Conservation (phyloP, 177 flowering plant species). For the Vitis hybrid region DNA sequence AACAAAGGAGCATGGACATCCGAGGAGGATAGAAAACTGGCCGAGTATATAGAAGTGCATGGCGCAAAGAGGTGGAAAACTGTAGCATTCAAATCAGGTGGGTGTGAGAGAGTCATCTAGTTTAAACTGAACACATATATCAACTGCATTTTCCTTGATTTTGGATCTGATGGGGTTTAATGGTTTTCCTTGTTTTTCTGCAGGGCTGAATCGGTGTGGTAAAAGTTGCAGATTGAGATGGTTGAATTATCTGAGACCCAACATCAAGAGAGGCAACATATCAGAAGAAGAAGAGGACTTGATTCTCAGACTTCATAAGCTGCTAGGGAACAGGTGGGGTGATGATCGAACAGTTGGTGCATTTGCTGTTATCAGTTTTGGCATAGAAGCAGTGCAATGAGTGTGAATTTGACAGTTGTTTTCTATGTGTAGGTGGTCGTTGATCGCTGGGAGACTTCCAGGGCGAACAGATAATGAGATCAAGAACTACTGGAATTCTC, state of each 20-base stretch:
- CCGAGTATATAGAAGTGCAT: constrained; percentile 39
- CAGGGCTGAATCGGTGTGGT: constrained; percentile 52
- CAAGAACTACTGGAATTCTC: constrained; percentile 69
- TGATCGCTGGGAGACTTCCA: constrained; percentile 64
- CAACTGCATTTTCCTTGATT: not conserved
- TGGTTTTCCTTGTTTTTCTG: not conserved
- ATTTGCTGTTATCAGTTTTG: not conserved
- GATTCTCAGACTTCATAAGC: constrained; percentile 56
- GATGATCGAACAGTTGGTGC: not conserved
- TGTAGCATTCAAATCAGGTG: constrained; percentile 51
- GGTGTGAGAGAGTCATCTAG: not conserved
- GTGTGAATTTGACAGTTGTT: not conserved
- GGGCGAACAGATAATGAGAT: constrained; percentile 60
- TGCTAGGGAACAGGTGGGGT: constrained; percentile 54
- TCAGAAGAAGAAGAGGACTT: constrained; percentile 57
- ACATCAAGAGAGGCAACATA: constrained; percentile 58
- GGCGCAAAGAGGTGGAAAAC: constrained; percentile 60
- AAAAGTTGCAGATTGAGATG: constrained; percentile 60
- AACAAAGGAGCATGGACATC: constrained; percentile 60
- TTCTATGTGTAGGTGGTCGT: constrained; percentile 38
- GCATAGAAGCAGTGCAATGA: not conserved
- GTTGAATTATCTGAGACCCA: constrained; percentile 58
- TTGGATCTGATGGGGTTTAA: not conserved
- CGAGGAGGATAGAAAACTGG: constrained; percentile 47
- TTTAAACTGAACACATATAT: not conserved